Percentiles rank a stretch among this genome's conserved stretches.
Conservation (phyloP, 805 yeast species). For the Candida ulmi region DNA sequence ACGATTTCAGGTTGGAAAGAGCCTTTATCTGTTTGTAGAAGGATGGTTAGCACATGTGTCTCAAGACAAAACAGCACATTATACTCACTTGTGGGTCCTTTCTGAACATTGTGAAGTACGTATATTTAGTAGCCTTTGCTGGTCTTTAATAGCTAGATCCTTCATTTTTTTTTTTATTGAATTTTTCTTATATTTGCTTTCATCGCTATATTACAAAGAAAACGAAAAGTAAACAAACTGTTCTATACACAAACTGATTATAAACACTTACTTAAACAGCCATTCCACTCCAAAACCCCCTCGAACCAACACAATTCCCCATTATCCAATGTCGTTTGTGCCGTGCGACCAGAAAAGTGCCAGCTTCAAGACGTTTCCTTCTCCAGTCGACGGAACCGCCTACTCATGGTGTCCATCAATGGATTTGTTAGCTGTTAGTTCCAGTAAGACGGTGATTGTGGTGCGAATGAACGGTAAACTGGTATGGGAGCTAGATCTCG, state of each 20-base stretch:
- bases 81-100: constrained; percentile 39
- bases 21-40: constrained; percentile 75
- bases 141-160: neutral
- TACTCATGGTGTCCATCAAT: constrained; percentile 44
- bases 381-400: constrained; percentile 9
- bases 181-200: too few species aligned
- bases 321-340: neutral
- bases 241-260: neutral
- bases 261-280: neutral
- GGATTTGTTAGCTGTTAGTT: constrained; percentile 45
- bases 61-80: constrained; percentile 2
- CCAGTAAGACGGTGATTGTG: constrained; percentile 39
- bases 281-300: too few species aligned
- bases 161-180: neutral
- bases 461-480: constrained; percentile 49
- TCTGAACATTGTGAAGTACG: constrained; percentile 40
- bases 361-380: constrained; percentile 2
- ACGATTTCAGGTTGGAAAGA: constrained; percentile 70
- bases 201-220: too few species aligned
- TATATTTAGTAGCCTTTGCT: neutral
- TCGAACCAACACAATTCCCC: too few species aligned
- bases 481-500: constrained; percentile 42
- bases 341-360: constrained; percentile 1
- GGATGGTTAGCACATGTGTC: too few species aligned
- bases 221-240: neutral